Conservation (phyloP, 164 flowering plant genomes). For the Aristolochia fimbriata region DNA sequence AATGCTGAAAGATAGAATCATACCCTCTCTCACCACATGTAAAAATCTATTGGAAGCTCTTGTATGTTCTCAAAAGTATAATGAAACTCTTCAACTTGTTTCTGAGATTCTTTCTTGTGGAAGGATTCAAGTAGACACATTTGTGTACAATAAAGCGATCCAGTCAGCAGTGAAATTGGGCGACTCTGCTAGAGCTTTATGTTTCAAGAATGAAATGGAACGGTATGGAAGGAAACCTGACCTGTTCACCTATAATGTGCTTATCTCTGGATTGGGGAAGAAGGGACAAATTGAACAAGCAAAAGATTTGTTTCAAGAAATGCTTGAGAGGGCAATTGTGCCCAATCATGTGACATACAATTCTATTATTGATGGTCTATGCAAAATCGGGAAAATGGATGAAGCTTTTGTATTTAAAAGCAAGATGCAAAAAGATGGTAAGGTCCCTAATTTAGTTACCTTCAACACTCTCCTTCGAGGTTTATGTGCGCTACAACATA, state of each 20-base stretch:
- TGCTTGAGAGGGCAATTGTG: slow-evolving; percentile 23
- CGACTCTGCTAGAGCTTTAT: slow-evolving; percentile 35
- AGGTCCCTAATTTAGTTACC: slow-evolving; percentile 36
- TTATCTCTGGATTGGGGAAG: slow-evolving; percentile 53
- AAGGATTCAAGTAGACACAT: slow-evolving; percentile 28
- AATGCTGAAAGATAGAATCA: background rate
- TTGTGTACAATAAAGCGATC: slow-evolving; percentile 53
- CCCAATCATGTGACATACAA: slow-evolving; percentile 43
- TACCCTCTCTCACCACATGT: slow-evolving; percentile 1
- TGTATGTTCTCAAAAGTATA: slow-evolving; percentile 1
- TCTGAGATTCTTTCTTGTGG: slow-evolving; percentile 9
- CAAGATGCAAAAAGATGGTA: slow-evolving; percentile 33
- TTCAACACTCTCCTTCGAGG: slow-evolving; percentile 56
- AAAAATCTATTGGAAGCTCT: slow-evolving; percentile 5
- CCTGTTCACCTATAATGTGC: slow-evolving; percentile 54
- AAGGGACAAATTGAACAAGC: slow-evolving; percentile 41
- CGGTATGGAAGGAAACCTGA: slow-evolving; percentile 17
- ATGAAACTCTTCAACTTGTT: slow-evolving; percentile 1
- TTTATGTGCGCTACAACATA: slow-evolving; percentile 30
- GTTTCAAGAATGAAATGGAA: slow-evolving; percentile 36
- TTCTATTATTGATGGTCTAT: slow-evolving; percentile 58
- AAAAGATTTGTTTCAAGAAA: slow-evolving; percentile 52
- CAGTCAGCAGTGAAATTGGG: slow-evolving; percentile 57
- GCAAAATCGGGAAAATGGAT: slow-evolving; percentile 48
- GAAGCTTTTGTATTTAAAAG: slow-evolving; percentile 33